Evolutionary conservation across 176 grass and related monocot genomes (phyloP).

Genomic region (Typha latifolia): DNA sequence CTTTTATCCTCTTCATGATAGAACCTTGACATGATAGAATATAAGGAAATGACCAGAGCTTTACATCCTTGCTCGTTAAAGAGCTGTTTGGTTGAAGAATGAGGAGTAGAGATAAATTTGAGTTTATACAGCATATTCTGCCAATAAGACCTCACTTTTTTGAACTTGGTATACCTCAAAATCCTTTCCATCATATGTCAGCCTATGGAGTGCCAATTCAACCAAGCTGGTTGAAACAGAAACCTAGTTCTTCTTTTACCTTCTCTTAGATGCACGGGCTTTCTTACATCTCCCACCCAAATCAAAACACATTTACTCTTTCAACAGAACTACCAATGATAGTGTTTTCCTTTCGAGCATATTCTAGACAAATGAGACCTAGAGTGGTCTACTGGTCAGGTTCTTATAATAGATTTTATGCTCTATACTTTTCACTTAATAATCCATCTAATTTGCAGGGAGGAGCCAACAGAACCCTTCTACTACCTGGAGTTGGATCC

Average conservation of each 20-base stretch:
- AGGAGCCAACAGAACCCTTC: constrained; percentile 68
- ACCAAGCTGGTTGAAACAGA: background rate
- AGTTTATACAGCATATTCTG: background rate
- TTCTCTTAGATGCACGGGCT: background rate
- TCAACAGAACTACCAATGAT: background rate
- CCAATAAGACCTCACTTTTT: background rate
- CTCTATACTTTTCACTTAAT: background rate
- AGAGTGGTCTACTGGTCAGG: background rate
- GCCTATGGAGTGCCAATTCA: background rate
- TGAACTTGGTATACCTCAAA: background rate
- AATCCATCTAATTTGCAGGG: constrained; percentile 35
- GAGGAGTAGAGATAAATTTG: background rate
- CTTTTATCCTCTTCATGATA: background rate
- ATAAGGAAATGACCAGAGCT: background rate
- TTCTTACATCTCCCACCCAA: no score
- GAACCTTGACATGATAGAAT: background rate
- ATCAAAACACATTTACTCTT: background rate
- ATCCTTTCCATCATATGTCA: background rate
- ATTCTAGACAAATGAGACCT: background rate
- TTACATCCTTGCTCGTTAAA: background rate
- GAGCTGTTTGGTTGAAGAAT: background rate
- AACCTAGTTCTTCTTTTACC: background rate
- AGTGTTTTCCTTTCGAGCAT: background rate
- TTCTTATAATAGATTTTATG: background rate
- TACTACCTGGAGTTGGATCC: constrained; percentile 72